These are phyloP conservation scores for Beauveria scarabaeidicola DNA, from an alignment of 2,329 filamentous ascomycete genomes.

Conservation along the genomic window DNA sequence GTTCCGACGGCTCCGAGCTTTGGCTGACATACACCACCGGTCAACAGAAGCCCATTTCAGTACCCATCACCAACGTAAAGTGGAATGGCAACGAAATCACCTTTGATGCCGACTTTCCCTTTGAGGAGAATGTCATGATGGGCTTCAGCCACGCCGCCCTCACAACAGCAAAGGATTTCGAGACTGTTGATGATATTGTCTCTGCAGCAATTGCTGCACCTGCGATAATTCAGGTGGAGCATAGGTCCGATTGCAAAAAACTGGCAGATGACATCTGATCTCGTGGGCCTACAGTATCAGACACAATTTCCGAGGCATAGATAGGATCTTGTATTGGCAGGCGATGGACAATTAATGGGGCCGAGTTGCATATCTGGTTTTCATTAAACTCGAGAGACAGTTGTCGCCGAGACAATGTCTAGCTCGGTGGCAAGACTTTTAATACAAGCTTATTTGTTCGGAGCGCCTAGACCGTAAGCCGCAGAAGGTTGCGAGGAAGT, in stretches of 20 bases:
- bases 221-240: slow-evolving; percentile 24
- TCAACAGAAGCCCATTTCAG: slow-evolving; percentile 21
- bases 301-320: no score
- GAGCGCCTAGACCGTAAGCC: no score
- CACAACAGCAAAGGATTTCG: slow-evolving; percentile 19
- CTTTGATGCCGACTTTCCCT: slow-evolving; percentile 21
- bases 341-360: neutral
- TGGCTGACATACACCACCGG: slow-evolving; percentile 23
- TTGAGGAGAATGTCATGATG: slow-evolving; percentile 16
- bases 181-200: slow-evolving; percentile 16
- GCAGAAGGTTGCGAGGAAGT: no score
- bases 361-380: no score
- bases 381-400: no score
- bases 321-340: no score
- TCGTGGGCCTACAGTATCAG: neutral
- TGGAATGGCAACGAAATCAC: slow-evolving; percentile 17
- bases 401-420: no score
- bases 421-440: no score
- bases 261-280: neutral
- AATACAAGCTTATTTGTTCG: no score
- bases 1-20: neutral
- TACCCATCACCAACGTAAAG: slow-evolving; percentile 17
- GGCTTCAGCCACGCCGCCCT: slow-evolving; percentile 24
- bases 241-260: slow-evolving; percentile 1
- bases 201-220: slow-evolving; percentile 22